Percentiles rank a stretch among this genome's conserved stretches.
phyloP scores from a whole-genome alignment of 2,329 filamentous ascomycete genomes.

The Diaporthe eres region DNA sequence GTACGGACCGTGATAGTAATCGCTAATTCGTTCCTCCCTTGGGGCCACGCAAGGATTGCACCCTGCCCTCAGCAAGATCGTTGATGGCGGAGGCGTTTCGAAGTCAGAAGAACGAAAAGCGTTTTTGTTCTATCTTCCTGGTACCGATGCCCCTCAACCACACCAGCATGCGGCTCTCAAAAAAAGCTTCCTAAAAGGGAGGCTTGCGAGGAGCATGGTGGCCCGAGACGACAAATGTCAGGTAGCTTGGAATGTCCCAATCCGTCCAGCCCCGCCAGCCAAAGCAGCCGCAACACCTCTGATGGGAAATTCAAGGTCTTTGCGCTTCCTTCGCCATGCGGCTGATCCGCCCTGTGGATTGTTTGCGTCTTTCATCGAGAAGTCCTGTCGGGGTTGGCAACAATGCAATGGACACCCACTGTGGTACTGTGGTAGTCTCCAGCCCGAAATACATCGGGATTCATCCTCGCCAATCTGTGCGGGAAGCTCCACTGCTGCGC shows the following conservation, averaged over 20 bases:
- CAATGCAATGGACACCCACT: neutral
- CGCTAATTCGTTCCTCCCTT: neutral
- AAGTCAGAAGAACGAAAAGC: conserved; percentile 14
- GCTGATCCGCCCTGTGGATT: neutral
- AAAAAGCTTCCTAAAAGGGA: neutral
- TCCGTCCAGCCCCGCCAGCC: neutral
- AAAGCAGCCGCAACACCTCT: neutral
- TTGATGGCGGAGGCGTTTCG: conserved; percentile 16
- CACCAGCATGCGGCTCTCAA: conserved; percentile 9
- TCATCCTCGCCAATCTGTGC: conserved; percentile 38
- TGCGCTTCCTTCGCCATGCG: neutral
- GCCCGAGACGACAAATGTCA: neutral
- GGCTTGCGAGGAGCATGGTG: conserved; percentile 29
- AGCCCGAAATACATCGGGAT: conserved; percentile 40
- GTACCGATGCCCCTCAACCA: neutral
- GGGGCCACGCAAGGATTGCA: conserved; percentile 4
- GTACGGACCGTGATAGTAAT: neutral
- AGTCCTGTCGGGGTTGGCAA: conserved; percentile 7
- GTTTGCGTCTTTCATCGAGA: neutral
- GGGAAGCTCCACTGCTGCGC: conserved; percentile 34
- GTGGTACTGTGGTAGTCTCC: conserved; percentile 2
- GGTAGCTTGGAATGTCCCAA: neutral
- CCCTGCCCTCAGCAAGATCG: neutral
- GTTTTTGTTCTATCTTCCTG: conserved; percentile 9
- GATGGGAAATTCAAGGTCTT: neutral